Evolutionary conservation across 2,329 filamentous ascomycete genomes (phyloP), one percentile per base, ranked within the genome.

Genomic region (Colletotrichum noveboracense): DNA sequence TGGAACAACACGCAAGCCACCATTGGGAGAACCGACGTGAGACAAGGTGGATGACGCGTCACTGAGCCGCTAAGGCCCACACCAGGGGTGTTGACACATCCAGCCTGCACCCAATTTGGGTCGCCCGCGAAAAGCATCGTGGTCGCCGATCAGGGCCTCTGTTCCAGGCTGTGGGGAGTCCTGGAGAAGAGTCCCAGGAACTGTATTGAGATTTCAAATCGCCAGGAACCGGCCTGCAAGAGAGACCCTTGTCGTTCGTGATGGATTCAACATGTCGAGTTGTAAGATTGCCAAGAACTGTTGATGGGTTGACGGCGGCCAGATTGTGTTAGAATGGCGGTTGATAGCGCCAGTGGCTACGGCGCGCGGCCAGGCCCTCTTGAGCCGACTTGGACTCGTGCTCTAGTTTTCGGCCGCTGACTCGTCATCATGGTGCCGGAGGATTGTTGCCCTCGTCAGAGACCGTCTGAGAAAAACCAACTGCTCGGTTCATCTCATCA

Each of bases 1-100:
- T 76, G 52, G 64, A 75, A 74, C 74, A 76, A 70, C 74, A 74
- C 74, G 71, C 74, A 76, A 76, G 74, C 74, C 74, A 74, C 71
- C 71, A 74, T 74, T 76, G 70, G 55, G 65, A 70, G 66, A 38
- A 21, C 43, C 70, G 60, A 76, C 10, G 71, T 74, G 74, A 76
- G 71, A 76, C 74, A 76, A 55, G 66, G 74, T 70, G 71, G 74
- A 76, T 76, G 74, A 76, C 74, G 74, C 74, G 74, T 76, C 74
- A 76, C 74, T 36, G 70, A 62, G 71, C 70, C 69, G 74, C 71
- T 70, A 55, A 38, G 36, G 13, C 24, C 32, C 74, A 76, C 74
- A 66, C 71, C 74, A 28, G 71, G 71, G 70, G 24, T 28, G 70
- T 75, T 30, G 34, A 7, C 28, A 28, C 38, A 75, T 66, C 60